These are phyloP conservation scores for Orbilia oligospora DNA, from an alignment of 2,329 filamentous ascomycete species.

Conservation along the genomic window DNA sequence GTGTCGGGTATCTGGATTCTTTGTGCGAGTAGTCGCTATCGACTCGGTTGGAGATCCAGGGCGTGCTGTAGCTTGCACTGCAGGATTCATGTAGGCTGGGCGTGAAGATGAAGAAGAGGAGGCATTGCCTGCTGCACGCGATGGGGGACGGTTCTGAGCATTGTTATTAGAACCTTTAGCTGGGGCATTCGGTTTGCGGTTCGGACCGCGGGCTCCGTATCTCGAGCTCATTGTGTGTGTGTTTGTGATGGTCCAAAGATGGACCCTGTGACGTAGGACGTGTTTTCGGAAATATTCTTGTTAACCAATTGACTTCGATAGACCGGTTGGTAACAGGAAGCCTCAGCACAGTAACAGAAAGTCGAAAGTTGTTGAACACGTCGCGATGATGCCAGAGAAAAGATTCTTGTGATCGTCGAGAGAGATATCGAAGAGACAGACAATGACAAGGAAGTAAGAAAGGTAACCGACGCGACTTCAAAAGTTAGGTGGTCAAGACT, in stretches of 20 bases:
- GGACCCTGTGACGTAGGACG: slow-evolving; percentile 24
- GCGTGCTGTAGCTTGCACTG: slow-evolving; percentile 65
- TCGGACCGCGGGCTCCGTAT: slow-evolving; percentile 31
- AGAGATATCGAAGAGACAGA: not conserved
- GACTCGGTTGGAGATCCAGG: slow-evolving; percentile 80
- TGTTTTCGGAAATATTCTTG: slow-evolving; percentile 1
- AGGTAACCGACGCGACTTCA: not conserved
- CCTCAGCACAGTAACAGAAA: not conserved
- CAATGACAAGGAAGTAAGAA: not conserved
- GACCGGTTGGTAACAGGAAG: not conserved
- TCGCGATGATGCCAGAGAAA: not conserved
- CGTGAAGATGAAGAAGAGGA: slow-evolving; percentile 29
- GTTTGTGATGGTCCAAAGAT: slow-evolving; percentile 33
- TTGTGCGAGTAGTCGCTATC: slow-evolving; percentile 71
- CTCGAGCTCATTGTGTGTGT: slow-evolving; percentile 39
- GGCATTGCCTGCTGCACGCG: slow-evolving; percentile 35
- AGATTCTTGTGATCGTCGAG: not conserved
- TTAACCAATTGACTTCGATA: slow-evolving; percentile 9
- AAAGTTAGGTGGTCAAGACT: not conserved
- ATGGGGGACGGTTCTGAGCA: slow-evolving; percentile 18
- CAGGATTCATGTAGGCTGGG: slow-evolving; percentile 58
- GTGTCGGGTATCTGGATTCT: slow-evolving; percentile 66
- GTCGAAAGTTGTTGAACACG: not conserved
- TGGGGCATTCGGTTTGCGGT: slow-evolving; percentile 38
- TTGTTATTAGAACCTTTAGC: not conserved